Base-by-base conservation (phyloP, 192 early-diverging fungal species). In the Kickxella alabastrina region DNA sequence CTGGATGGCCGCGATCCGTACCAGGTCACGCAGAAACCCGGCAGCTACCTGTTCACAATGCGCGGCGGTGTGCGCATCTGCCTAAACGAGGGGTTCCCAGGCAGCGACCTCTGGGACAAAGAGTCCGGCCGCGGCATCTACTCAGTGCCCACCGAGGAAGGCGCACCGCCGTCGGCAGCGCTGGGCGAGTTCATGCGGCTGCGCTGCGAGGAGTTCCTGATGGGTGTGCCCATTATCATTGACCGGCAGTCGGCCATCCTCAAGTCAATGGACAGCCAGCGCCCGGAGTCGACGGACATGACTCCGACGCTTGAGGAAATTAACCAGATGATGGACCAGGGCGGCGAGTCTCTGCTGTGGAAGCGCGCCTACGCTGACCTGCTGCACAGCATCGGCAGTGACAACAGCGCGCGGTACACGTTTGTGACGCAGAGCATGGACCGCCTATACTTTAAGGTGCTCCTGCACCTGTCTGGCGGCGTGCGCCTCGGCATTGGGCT, bases 401-500 rank as follows among this genome's bases (percentile, higher is more conserved):
- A 57, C 26, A 57, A 44, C 56, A 68, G 61, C n/a, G 59, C 56
- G 0, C 60, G 65, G 22, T 75, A 64, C 39, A 68, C 65, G 14
- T 75, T 75, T 54, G 46, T 61, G 14, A 68, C 72, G 13, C 60
- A 68, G n/a, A 52, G 53, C 37, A 46, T 56, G 1, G 60, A 68
- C 24, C 43, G 52, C 10, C 45, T 75, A 12, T 75, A 75, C 44
- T 54, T 62, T 44, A 77, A 77, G 44, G 68, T 70, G 27, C 25
- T 77, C 57, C 42, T 66, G 57, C 74, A 71, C 41, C 48, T 77
- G 14, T 59, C 58, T 7, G 68, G 68, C 10, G 74, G 74, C 14
- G 74, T 77, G 49, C 62, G 74, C n/a, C 53, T 77, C 22, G 68
- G 74, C 8, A 77, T 77, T 23, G 74, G 74, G 0, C 63, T 77